Conservation (phyloP, 129 eudicot species). For the Flaveria brownii region DNA sequence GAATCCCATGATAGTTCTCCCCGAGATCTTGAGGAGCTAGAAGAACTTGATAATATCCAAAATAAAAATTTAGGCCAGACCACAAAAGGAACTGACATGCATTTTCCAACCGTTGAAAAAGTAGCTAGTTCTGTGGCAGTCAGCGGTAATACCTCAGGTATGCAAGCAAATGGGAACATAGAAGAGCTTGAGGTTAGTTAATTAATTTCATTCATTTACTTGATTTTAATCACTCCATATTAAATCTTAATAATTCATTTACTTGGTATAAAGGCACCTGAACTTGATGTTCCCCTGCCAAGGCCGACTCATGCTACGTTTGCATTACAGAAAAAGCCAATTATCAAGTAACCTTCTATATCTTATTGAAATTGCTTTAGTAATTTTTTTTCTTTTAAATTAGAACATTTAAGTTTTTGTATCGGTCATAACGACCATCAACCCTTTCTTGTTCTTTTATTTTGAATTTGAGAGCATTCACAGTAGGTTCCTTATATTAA, state of each 20-base stretch:
- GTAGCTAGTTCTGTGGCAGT: slow-evolving; percentile 29
- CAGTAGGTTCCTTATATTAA: too few species aligned
- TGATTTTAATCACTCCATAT: neutral
- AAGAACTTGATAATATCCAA: slow-evolving; percentile 40
- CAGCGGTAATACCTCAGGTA: slow-evolving; percentile 28
- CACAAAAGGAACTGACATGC: slow-evolving; percentile 24
- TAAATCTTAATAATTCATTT: neutral
- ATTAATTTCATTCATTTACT: neutral
- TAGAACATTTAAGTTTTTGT: too few species aligned
- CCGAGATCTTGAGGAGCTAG: slow-evolving; percentile 53
- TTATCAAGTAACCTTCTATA: slow-evolving; percentile 47
- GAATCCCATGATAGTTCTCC: slow-evolving; percentile 37
- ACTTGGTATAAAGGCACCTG: slow-evolving; percentile 37
- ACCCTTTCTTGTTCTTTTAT: too few species aligned
- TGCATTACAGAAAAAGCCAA: slow-evolving; percentile 49
- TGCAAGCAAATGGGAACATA: slow-evolving; percentile 47
- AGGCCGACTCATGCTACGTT: slow-evolving; percentile 34
- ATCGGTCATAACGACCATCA: too few species aligned
- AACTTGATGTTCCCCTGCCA: slow-evolving; percentile 44
- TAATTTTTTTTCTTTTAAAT: too few species aligned
- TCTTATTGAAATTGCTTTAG: neutral
- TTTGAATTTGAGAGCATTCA: too few species aligned
- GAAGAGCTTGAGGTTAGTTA: slow-evolving; percentile 91
- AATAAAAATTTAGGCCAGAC: slow-evolving; percentile 20
- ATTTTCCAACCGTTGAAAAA: slow-evolving; percentile 34